A percentile compares a stretch with the other conserved stretches of the same genome.
These are phyloP conservation scores for Emericellopsis cladophorae DNA, from an alignment of 2,329 filamentous ascomycete species.

Conservation along the genomic window DNA sequence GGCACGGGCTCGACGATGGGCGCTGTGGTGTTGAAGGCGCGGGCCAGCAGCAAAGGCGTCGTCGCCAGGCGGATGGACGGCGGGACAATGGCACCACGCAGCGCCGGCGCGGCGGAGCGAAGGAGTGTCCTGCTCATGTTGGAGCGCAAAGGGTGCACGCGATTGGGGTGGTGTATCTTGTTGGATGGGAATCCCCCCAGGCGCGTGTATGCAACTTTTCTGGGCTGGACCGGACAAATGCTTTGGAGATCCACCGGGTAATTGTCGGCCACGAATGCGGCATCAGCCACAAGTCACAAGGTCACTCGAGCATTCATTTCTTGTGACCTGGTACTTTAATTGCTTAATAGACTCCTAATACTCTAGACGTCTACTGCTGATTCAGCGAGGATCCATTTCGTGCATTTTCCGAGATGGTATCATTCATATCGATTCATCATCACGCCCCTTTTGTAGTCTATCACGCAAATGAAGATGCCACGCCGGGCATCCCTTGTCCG, in stretches of 20 bases:
- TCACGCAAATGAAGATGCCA: not conserved
- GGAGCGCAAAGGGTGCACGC: no score
- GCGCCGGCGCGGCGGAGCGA: slow-evolving; percentile 49
- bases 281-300: no score
- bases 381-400: no score
- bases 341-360: no score
- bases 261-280: no score
- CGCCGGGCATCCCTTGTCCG: not conserved
- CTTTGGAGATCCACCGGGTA: no score
- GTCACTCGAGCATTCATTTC: no score
- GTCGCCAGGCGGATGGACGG: slow-evolving; percentile 20
- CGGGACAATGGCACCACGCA: slow-evolving; percentile 23
- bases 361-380: no score
- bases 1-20: slow-evolving; percentile 31
- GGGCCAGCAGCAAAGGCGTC: slow-evolving; percentile 18
- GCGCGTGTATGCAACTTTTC: no score
- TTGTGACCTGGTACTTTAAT: no score
- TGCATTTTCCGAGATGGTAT: not conserved
- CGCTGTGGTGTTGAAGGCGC: slow-evolving; percentile 34
- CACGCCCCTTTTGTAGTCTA: not conserved
- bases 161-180: not conserved
- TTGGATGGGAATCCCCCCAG: not conserved
- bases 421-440: not conserved
- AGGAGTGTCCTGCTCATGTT: slow-evolving; percentile 47
- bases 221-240: no score